Percentiles rank a stretch among this genome's conserved stretches.
phyloP scores from a whole-genome alignment of 2,329 filamentous ascomycete genomes.

The Nakataea oryzae region DNA sequence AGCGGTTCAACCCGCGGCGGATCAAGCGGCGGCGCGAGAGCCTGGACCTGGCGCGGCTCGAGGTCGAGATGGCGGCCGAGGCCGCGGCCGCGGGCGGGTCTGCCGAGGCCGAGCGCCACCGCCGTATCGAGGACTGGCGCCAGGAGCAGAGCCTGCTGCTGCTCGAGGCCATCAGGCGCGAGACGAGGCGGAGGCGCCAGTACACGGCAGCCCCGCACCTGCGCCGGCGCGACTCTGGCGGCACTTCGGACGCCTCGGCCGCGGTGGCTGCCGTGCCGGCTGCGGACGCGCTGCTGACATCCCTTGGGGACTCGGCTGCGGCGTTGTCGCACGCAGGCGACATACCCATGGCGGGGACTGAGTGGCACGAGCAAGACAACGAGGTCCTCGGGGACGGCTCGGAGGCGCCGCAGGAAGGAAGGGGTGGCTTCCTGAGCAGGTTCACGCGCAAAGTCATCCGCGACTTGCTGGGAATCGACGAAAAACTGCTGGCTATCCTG shows the following conservation, averaged over 20 bases:
- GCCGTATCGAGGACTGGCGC: slow-evolving; percentile 84
- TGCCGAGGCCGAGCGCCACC: slow-evolving; percentile 63
- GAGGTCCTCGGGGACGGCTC: slow-evolving; percentile 12
- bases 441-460: slow-evolving; percentile 80
- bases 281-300: slow-evolving; percentile 8
- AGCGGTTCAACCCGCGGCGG: slow-evolving; percentile 68
- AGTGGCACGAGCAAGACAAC: slow-evolving; percentile 36
- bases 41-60: slow-evolving; percentile 37
- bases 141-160: slow-evolving; percentile 81
- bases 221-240: not conserved
- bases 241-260: not conserved
- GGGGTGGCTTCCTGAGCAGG: slow-evolving; percentile 65
- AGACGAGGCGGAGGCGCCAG: slow-evolving; percentile 61
- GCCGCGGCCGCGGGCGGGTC: not conserved
- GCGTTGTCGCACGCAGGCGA: slow-evolving; percentile 13
- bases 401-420: slow-evolving; percentile 30
- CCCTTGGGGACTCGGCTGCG: slow-evolving; percentile 8
- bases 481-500: slow-evolving; percentile 72
- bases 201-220: slow-evolving; percentile 20
- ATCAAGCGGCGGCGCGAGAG: slow-evolving; percentile 44
- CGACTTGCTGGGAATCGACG: slow-evolving; percentile 85
- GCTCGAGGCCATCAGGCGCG: slow-evolving; percentile 79
- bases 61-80: slow-evolving; percentile 29
- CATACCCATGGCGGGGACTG: slow-evolving; percentile 17
- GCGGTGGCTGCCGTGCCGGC: not conserved